Evolutionary conservation across 2,329 filamentous ascomycete species (phyloP), one percentile per base, ranked within the genome.

Genomic region (Colletotrichum orbiculare): DNA sequence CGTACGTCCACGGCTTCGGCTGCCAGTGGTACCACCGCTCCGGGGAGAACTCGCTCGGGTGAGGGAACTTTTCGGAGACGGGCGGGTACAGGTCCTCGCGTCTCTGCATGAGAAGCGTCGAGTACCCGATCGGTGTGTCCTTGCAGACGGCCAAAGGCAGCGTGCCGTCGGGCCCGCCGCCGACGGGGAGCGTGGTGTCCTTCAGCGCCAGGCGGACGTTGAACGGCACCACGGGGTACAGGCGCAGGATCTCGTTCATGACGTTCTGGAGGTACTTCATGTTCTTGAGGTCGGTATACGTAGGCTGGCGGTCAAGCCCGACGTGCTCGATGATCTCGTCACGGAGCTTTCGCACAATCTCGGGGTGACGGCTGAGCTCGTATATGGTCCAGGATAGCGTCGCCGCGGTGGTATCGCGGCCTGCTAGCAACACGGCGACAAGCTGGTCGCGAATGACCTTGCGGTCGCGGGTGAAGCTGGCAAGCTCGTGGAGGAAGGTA

Each of bases 401-500:
- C 13, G 85, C 87, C 37, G 94, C 94, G 0, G 94, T 97, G 12
- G 94, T 97, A 76, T 97, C 94, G 43, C 92, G 87, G 11, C 93
- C 94, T 2, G 94, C 94, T 13, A 97, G 86, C 3, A 97, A 85
- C 10, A 97, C 86, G 48, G 91, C 89, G 13, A 96, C 85, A 52
- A 97, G 82, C 77, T 97, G 94, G 77, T 97, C 94, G 39, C 93
- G 91, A 12, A 97, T 85, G 4, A 93, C 86, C 58, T 83, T 85
- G 60, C 83, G 82, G 73, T 91, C 87, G 39, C 91, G 88, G 0
- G 94, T 97, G 79, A 93, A 94, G 43, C 85, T 84, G 48, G 93
- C 93, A 2, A 97, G 86, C 37, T 93, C 91, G 77, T 97, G 91
- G 17, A 97, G 85, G 79, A 97, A 97, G 2, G 91, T 96, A 77